phyloP scores from a whole-genome alignment of 129 eudicot species.

The Flaveria robusta region DNA sequence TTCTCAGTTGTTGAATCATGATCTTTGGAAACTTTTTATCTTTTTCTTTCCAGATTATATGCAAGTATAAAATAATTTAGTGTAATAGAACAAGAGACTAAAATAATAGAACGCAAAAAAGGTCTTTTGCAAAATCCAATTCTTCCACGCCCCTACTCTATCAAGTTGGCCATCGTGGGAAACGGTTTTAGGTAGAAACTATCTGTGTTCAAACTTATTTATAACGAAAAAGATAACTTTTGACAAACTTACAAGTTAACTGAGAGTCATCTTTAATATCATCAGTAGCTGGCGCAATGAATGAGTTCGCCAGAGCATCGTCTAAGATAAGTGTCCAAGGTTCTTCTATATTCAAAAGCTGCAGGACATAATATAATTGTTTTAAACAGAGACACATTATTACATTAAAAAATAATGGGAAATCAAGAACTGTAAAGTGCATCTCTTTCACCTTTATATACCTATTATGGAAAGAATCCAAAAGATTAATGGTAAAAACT shows the following conservation, averaged over 20 bases:
- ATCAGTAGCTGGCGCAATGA: slow-evolving; percentile 82
- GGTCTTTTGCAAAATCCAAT: neutral
- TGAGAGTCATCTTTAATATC: slow-evolving; percentile 74
- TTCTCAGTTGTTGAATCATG: neutral
- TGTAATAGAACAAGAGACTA: neutral
- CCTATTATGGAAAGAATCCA: too few relatives aligned
- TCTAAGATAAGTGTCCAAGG: slow-evolving; percentile 90
- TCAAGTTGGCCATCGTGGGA: neutral
- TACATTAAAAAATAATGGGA: neutral
- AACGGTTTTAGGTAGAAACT: neutral
- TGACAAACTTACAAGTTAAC: slow-evolving; percentile 65
- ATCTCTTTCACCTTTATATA: neutral
- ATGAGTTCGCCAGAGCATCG: slow-evolving; percentile 82
- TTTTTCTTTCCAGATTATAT: neutral
- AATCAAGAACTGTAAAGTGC: slow-evolving; percentile 2
- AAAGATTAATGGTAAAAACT: too few relatives aligned
- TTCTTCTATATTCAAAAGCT: slow-evolving; percentile 76
- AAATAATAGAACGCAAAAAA: neutral
- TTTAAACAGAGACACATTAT: neutral
- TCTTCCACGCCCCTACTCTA: neutral
- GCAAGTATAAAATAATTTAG: neutral
- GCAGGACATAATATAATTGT: slow-evolving; percentile 20
- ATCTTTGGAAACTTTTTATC: neutral
- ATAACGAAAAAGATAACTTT: neutral
- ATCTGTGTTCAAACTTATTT: neutral